These are phyloP conservation scores for Scytalidium lignicola DNA, from an alignment of 2,329 filamentous ascomycete genomes.

Conservation along the genomic window DNA sequence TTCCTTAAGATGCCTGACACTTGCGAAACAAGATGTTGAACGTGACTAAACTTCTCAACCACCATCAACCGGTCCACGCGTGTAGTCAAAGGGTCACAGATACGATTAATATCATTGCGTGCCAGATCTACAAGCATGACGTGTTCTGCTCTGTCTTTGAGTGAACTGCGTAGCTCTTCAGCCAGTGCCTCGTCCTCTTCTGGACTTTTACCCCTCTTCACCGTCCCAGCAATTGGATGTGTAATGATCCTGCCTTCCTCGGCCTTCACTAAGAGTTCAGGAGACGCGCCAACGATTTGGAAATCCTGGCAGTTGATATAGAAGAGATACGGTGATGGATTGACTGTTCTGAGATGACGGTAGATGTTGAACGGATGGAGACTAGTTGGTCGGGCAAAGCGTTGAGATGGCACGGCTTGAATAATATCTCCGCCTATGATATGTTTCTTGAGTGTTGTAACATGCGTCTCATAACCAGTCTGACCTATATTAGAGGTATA, in stretches of 20 bases:
- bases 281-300: slow-evolving; percentile 91
- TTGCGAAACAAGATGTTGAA: slow-evolving; percentile 94
- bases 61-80: slow-evolving; percentile 93
- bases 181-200: slow-evolving; percentile 80
- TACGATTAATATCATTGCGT: slow-evolving; percentile 92
- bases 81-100: slow-evolving; percentile 85
- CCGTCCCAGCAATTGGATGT: slow-evolving; percentile 94
- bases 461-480: slow-evolving; percentile 85
- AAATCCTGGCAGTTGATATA: slow-evolving; percentile 90
- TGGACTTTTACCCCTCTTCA: slow-evolving; percentile 74
- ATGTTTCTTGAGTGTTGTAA: slow-evolving; percentile 80
- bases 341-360: slow-evolving; percentile 91
- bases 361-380: slow-evolving; percentile 98
- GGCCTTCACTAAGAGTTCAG: slow-evolving; percentile 89
- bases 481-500: slow-evolving; percentile 91
- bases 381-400: slow-evolving; percentile 81
- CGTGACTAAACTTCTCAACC: slow-evolving; percentile 90
- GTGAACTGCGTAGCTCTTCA: slow-evolving; percentile 66
- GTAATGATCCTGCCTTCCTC: slow-evolving; percentile 86
- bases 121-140: slow-evolving; percentile 98
- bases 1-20: slow-evolving; percentile 84
- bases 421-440: slow-evolving; percentile 93
- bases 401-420: slow-evolving; percentile 92
- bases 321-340: slow-evolving; percentile 96
- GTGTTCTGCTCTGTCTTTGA: slow-evolving; percentile 92